Evolutionary conservation across 2,329 filamentous ascomycete species (phyloP), one percentile per base, ranked within the genome.

Genomic region (Pseudogymnoascus sp.): DNA sequence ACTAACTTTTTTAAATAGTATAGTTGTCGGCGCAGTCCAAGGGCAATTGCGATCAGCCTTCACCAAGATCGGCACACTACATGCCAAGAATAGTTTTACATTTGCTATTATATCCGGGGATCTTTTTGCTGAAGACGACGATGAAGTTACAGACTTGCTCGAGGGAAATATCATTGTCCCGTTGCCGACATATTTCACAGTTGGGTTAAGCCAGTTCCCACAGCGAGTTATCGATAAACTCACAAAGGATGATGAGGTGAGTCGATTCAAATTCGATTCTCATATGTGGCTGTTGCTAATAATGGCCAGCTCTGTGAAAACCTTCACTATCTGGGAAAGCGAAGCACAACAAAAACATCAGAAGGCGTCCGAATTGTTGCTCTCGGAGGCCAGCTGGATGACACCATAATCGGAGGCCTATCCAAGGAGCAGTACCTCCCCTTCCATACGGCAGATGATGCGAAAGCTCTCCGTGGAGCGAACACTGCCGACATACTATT

Each of bases 341-440:
- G 91, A 70, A 91, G 90, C 65, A 87, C 88, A 13, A 88, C 91
- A 61, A 97, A 95, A 74, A 97, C 93, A 0, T 88, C 90, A 0
- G 93, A 97, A 68, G 93, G 93, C 1, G 80, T 97, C 53, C 86
- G 89, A 61, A 92, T 99, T 66, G 90, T 93, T n/a, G 81, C 90
- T 0, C 80, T 99, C 0, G 93, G 93, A 26, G 95, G 95, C 0
- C 79, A 81, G 35, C 77, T 91, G 1, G 86, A 90, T 69, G 72
- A 83, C 11, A 81, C 82, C 59, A 79, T 86, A 13, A 77, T 85
- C 35, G 82, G 79, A 2, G 86, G 85, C 2, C 80, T 85, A 62
- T 89, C 87, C 7, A 84, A 86, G 66, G 88, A 91, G 68, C 87
- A 88, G 67, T 87, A 90, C 68, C 80, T 88, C n/a, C 88, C 93